phyloP scores from a whole-genome alignment of 2,329 filamentous ascomycete species.

The Cyphellophora attinorum region DNA sequence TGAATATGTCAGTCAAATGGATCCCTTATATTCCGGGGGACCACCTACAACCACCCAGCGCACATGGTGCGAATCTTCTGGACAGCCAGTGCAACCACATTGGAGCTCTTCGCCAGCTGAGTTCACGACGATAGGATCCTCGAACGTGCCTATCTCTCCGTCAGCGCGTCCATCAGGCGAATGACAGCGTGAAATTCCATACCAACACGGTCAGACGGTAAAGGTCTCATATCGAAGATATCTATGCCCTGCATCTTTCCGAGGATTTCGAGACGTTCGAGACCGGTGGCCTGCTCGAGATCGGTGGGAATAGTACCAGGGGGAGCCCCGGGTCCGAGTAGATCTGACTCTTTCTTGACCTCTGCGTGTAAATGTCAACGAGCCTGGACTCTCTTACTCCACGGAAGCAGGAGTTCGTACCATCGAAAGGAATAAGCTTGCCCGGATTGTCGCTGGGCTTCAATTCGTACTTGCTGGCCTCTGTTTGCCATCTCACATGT shows the following conservation, averaged over 20 bases:
- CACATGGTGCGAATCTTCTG: constrained; percentile 82
- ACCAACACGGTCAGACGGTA: constrained; percentile 85
- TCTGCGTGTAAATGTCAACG: no score
- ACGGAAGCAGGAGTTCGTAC: no score
- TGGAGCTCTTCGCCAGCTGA: constrained; percentile 95
- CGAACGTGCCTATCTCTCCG: constrained; percentile 63
- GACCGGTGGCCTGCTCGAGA: constrained; percentile 89
- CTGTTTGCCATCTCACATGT: constrained; percentile 5
- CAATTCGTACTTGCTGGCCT: constrained; percentile 25
- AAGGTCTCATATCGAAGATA: constrained; percentile 94
- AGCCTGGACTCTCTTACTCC: no score
- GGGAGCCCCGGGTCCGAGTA: constrained; percentile 71
- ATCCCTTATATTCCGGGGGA: constrained; percentile 4
- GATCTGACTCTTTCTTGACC: constrained; percentile 71
- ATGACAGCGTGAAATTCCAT: constrained; percentile 24
- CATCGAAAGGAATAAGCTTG: constrained; percentile 35
- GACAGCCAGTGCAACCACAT: constrained; percentile 87
- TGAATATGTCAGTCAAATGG: no score
- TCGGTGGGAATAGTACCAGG: constrained; percentile 84
- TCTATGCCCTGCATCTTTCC: constrained; percentile 99
- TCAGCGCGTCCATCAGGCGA: not conserved
- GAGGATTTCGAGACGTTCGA: constrained; percentile 96
- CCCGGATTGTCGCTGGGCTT: constrained; percentile 28
- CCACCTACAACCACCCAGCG: constrained; percentile 86
- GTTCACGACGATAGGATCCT: constrained; percentile 82